A percentile compares a stretch with the other conserved stretches of the same genome.
phyloP scores from a whole-genome alignment of 352 stramenopile genomes.

The Phytophthora quininea region DNA sequence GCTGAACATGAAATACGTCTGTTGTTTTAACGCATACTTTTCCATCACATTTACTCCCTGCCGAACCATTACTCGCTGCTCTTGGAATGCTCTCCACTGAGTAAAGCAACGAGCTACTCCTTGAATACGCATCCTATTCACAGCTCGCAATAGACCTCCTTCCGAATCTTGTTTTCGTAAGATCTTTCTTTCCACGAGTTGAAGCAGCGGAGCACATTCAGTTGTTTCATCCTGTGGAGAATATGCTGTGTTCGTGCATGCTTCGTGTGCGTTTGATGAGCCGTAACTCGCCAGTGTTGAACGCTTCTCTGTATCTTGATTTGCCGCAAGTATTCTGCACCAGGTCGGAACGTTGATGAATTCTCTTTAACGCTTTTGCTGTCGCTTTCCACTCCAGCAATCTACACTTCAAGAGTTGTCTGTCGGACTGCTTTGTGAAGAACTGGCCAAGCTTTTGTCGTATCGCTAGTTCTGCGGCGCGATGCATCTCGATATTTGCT shows the following conservation, averaged over 20 bases:
- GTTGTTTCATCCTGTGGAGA: conserved; percentile 40
- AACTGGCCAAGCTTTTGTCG: conserved; percentile 39
- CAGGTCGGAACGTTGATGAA: conserved; percentile 13
- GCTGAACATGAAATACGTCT: conserved; percentile 8
- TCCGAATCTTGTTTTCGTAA: conserved; percentile 13
- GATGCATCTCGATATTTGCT: conserved; percentile 8
- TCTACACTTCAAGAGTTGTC: conserved; percentile 28
- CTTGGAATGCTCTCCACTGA: conserved; percentile 33
- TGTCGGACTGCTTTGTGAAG: conserved; percentile 41
- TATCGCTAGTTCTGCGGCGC: conserved; percentile 23
- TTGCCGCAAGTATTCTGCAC: conserved; percentile 2
- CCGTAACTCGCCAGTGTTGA: conserved; percentile 13
- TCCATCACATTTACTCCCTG: conserved; percentile 13
- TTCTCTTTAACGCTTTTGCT: neutral
- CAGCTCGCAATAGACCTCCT: conserved; percentile 27
- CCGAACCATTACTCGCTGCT: conserved; percentile 8
- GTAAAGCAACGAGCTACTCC: conserved; percentile 36
- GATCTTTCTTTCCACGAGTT: conserved; percentile 52
- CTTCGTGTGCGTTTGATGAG: conserved; percentile 6
- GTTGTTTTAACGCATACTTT: conserved; percentile 22
- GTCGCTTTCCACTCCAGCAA: conserved; percentile 22
- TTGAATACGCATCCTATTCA: conserved; percentile 45
- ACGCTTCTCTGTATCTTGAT: conserved; percentile 22
- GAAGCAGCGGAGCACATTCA: conserved; percentile 50
- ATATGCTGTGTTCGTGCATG: conserved; percentile 19